Evolutionary conservation across 805 yeast species (phyloP).

Genomic region (Candida piceae): DNA sequence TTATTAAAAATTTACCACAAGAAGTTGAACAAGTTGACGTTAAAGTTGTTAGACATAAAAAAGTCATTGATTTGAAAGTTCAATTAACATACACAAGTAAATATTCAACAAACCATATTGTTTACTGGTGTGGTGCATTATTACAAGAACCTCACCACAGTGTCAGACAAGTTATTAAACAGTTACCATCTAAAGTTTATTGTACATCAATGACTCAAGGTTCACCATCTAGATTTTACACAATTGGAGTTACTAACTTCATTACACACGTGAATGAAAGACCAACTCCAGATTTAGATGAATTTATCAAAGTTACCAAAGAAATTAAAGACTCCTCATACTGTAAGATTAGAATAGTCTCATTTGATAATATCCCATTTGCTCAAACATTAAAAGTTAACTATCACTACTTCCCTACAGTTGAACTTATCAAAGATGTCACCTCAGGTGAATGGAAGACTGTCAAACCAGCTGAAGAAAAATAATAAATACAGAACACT

Average conservation of each 20-base stretch:
- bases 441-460: slow-evolving; percentile 50
- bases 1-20: slow-evolving; percentile 36
- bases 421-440: slow-evolving; percentile 47
- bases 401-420: slow-evolving; percentile 82
- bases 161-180: slow-evolving; percentile 75
- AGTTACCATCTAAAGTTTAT: slow-evolving; percentile 79
- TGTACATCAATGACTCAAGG: slow-evolving; percentile 71
- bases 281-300: slow-evolving; percentile 63
- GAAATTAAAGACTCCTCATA: slow-evolving; percentile 74
- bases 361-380: slow-evolving; percentile 81
- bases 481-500: slow-evolving; percentile 16
- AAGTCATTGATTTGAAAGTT: slow-evolving; percentile 55
- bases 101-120: slow-evolving; percentile 58
- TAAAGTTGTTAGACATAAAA: slow-evolving; percentile 66
- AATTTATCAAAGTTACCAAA: slow-evolving; percentile 63
- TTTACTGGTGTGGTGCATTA: slow-evolving; percentile 79
- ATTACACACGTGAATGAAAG: slow-evolving; percentile 83
- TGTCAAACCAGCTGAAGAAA: slow-evolving; percentile 38
- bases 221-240: slow-evolving; percentile 82
- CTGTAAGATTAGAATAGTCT: slow-evolving; percentile 72
- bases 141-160: slow-evolving; percentile 91
- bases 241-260: slow-evolving; percentile 72
- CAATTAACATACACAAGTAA: slow-evolving; percentile 58
- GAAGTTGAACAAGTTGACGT: slow-evolving; percentile 37
- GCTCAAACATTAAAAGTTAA: slow-evolving; percentile 84